Percentiles rank a stretch among this genome's conserved stretches.
These are phyloP conservation scores for Ministeria vibrans DNA, from an alignment of 78 protist genomes.

Conservation along the genomic window DNA sequence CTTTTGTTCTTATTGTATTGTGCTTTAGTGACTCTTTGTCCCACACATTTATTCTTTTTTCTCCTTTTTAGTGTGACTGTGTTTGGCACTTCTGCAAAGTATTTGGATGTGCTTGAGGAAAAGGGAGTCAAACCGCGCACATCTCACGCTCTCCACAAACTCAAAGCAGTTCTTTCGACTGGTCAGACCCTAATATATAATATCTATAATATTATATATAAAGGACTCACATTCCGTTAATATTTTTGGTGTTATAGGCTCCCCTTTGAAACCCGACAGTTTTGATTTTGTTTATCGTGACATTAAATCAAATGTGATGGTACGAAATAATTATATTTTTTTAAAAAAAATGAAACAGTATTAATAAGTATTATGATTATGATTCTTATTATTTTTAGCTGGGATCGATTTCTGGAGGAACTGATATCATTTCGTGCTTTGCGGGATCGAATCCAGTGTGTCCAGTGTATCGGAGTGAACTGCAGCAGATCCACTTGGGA, in stretches of 20 bases:
- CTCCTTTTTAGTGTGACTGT: not conserved
- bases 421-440: constrained; percentile 29
- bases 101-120: constrained; percentile 11
- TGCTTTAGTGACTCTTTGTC: not conserved
- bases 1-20: not conserved
- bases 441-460: constrained; percentile 1
- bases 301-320: constrained; percentile 6
- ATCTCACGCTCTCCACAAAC: not conserved
- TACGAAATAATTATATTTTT: too few relatives aligned
- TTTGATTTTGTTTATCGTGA: constrained; percentile 36
- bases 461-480: constrained; percentile 39
- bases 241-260: too few relatives aligned
- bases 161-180: constrained; percentile 29
- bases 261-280: constrained; percentile 33
- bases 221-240: too few relatives aligned
- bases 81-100: constrained; percentile 31
- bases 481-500: constrained; percentile 25
- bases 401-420: constrained; percentile 38
- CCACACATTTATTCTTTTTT: too few relatives aligned
- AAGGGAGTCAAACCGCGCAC: not conserved
- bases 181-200: too few relatives aligned
- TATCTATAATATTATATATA: too few relatives aligned
- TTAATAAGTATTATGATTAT: too few relatives aligned
- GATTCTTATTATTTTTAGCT: too few relatives aligned
- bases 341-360: too few relatives aligned